These are phyloP conservation scores for Moringa oleifera DNA, from an alignment of 345 rosid genomes.

Conservation along the genomic window DNA sequence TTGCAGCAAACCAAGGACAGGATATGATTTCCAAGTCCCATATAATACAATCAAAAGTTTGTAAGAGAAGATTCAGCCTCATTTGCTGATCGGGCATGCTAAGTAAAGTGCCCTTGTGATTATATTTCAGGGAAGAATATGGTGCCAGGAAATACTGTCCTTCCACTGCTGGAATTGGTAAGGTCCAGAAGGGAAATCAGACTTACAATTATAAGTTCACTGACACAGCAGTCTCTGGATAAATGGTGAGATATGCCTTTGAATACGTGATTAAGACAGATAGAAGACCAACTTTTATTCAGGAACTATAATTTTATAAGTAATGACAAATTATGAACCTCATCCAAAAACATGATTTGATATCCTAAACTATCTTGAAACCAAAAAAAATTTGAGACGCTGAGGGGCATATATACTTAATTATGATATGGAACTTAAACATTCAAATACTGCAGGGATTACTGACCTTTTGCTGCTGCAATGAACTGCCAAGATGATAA, in stretches of 20 bases:
- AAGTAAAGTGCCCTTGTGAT: too few relatives aligned
- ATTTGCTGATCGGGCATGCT: too few relatives aligned
- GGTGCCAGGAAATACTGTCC: neutral
- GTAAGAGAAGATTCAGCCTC: too few relatives aligned
- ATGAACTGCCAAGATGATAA: conserved; percentile 27
- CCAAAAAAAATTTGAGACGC: too few relatives aligned
- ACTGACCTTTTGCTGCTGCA: conserved; percentile 53
- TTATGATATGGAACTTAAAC: neutral
- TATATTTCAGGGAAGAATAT: neutral
- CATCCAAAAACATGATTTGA: too few relatives aligned
- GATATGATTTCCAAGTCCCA: too few relatives aligned
- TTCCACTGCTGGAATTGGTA: too few relatives aligned
- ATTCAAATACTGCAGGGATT: neutral
- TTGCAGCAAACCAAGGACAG: neutral
- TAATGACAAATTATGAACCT: neutral
- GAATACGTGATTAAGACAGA: neutral
- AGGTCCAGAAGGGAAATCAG: neutral
- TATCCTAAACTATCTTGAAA: too few relatives aligned
- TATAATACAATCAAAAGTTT: too few relatives aligned
- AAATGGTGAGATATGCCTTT: too few relatives aligned
- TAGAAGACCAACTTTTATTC: too few relatives aligned
- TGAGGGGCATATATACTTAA: too few relatives aligned
- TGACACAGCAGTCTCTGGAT: neutral
- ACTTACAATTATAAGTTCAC: neutral
- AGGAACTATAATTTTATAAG: neutral